Percentiles rank a stretch among this genome's conserved stretches.
These are phyloP conservation scores for Hemileia vastatrix DNA, from an alignment of 1,284 basidiomycete genomes.

Conservation along the genomic window DNA sequence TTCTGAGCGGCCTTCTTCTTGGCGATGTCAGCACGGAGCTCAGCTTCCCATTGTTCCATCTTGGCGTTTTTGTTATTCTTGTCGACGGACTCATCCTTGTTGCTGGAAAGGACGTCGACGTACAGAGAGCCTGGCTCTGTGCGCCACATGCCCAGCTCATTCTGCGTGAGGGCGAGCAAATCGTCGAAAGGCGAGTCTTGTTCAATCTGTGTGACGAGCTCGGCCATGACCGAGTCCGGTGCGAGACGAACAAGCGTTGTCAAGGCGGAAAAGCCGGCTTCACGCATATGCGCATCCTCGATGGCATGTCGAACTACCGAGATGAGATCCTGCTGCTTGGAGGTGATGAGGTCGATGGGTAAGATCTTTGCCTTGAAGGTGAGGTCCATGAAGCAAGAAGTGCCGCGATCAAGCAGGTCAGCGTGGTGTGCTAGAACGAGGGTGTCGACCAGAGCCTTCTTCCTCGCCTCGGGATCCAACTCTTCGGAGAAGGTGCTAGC, in stretches of 20 bases:
- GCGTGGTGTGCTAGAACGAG: background rate
- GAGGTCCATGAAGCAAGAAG: slow-evolving; percentile 28
- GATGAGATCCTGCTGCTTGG: too few relatives aligned
- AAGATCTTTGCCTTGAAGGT: slow-evolving; percentile 17
- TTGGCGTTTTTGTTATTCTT: slow-evolving; percentile 77
- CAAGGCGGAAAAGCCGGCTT: slow-evolving; percentile 61
- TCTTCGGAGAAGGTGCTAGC: too few relatives aligned
- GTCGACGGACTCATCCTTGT: slow-evolving; percentile 50
- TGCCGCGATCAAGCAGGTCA: slow-evolving; percentile 18
- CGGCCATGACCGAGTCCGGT: slow-evolving; percentile 58
- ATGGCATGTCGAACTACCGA: too few relatives aligned
- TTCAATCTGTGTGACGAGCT: slow-evolving; percentile 57
- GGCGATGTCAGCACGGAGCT: slow-evolving; percentile 71
- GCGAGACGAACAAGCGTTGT: slow-evolving; percentile 69
- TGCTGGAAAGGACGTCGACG: slow-evolving; percentile 56
- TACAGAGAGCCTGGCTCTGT: slow-evolving; percentile 68
- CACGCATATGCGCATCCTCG: too few relatives aligned
- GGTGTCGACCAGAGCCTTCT: slow-evolving; percentile 6
- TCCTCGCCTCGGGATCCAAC: slow-evolving; percentile 24
- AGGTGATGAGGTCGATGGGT: slow-evolving; percentile 31
- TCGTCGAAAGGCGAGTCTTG: slow-evolving; percentile 55
- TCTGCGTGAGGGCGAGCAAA: slow-evolving; percentile 58
- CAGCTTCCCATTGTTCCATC: slow-evolving; percentile 82
- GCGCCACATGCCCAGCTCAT: slow-evolving; percentile 69
- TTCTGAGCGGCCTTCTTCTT: slow-evolving; percentile 54